These are phyloP conservation scores for Calonectria pauciramosa DNA, from an alignment of 2,329 filamentous ascomycete genomes.

Conservation along the genomic window DNA sequence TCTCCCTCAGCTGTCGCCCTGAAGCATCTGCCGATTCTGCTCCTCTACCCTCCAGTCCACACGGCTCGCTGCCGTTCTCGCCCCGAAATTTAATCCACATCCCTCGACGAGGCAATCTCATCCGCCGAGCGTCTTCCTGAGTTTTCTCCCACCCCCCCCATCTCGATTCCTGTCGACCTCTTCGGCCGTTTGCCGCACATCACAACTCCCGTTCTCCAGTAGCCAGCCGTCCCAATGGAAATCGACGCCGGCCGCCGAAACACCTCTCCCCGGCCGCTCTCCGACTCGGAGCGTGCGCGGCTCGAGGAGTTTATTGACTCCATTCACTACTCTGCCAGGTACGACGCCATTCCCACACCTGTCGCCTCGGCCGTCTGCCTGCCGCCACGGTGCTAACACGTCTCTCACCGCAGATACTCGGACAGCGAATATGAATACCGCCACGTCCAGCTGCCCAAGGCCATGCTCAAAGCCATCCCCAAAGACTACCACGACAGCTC, in stretches of 20 bases:
- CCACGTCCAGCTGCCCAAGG: constrained; percentile 96
- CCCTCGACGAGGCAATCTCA: constrained; percentile 3
- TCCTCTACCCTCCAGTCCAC: neutral
- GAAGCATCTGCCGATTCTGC: neutral
- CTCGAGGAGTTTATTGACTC: constrained; percentile 93
- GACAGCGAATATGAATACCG: constrained; percentile 96
- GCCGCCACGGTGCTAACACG: neutral
- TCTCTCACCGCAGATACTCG: constrained; percentile 77
- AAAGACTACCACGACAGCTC: constrained; percentile 92
- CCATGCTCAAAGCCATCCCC: constrained; percentile 97
- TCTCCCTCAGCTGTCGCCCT: neutral
- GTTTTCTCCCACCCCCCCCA: neutral
- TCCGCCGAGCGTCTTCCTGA: neutral
- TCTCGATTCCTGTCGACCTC: neutral
- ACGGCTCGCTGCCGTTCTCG: neutral
- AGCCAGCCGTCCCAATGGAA: constrained; percentile 52
- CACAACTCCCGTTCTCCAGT: constrained; percentile 3
- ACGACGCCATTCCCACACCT: constrained; percentile 47
- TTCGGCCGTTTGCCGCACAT: neutral
- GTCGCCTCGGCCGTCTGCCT: neutral
- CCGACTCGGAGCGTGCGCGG: constrained; percentile 83
- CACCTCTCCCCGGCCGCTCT: constrained; percentile 83
- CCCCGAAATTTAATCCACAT: constrained; percentile 2
- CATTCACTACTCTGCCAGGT: constrained; percentile 97
- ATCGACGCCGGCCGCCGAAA: constrained; percentile 91